phyloP scores from a whole-genome alignment of 1,284 basidiomycete genomes.

The Malassezia dermatis region DNA sequence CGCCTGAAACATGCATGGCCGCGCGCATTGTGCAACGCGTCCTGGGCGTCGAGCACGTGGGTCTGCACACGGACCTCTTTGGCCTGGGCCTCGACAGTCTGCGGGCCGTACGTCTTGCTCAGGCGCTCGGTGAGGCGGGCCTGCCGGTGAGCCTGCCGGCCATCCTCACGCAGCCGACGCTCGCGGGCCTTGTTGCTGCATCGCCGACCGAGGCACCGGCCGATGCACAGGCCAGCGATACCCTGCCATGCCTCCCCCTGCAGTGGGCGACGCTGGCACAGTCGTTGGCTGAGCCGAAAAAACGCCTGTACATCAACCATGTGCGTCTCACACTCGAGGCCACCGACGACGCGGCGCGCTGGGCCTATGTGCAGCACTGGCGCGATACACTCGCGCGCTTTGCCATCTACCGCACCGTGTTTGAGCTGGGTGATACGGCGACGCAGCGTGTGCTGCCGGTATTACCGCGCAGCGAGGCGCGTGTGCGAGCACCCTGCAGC shows the following conservation, averaged over 20 bases:
- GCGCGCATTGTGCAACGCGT: slow-evolving; percentile 8
- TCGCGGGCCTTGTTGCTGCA: slow-evolving; percentile 23
- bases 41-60: not conserved
- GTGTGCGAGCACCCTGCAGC: slow-evolving; percentile 1
- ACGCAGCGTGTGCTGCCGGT: slow-evolving; percentile 24
- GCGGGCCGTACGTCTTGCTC: slow-evolving; percentile 28
- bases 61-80: slow-evolving; percentile 24
- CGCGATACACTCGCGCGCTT: slow-evolving; percentile 17
- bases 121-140: slow-evolving; percentile 22
- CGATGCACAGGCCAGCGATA: not conserved
- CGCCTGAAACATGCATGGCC: slow-evolving; percentile 15
- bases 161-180: slow-evolving; percentile 25
- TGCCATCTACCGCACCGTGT: slow-evolving; percentile 34
- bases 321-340: slow-evolving; percentile 18
- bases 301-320: slow-evolving; percentile 31
- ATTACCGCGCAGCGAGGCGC: not conserved
- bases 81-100: slow-evolving; percentile 38
- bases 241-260: slow-evolving; percentile 31
- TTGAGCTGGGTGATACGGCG: slow-evolving; percentile 15
- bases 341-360: not conserved
- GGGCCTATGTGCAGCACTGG: slow-evolving; percentile 21
- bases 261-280: slow-evolving; percentile 32
- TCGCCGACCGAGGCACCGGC: not conserved
- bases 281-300: slow-evolving; percentile 15
- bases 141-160: slow-evolving; percentile 18